These are phyloP conservation scores for Plantago major DNA, from an alignment of 257 asterid genomes.

Conservation along the genomic window DNA sequence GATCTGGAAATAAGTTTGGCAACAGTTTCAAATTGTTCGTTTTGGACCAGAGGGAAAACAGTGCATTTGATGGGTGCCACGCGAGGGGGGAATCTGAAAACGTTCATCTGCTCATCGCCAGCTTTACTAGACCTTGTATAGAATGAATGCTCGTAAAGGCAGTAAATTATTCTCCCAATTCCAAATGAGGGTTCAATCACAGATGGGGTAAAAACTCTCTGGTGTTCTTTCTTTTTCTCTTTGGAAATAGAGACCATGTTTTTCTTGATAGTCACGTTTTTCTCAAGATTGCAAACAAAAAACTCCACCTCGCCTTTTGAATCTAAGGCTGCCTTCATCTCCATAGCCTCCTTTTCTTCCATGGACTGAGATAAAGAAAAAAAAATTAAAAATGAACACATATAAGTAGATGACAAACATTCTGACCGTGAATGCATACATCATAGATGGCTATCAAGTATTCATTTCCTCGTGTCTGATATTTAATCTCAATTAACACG, in stretches of 20 bases:
- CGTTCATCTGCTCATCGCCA: conserved; percentile 81
- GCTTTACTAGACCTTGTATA: conserved; percentile 69
- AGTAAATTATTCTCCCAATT: conserved; percentile 83
- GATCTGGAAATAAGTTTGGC: conserved; percentile 66
- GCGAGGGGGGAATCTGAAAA: conserved; percentile 75
- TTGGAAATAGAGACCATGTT: conserved; percentile 74
- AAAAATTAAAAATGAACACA: background rate
- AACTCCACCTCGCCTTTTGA: conserved; percentile 68
- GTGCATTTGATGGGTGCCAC: conserved; percentile 94
- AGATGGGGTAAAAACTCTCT: conserved; percentile 86
- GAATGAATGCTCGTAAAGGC: conserved; percentile 81
- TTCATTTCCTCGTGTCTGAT: too few species aligned
- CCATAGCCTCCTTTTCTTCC: conserved; percentile 82
- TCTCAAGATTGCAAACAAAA: conserved; percentile 64
- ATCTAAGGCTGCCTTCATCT: conserved; percentile 62
- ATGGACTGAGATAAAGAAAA: conserved; percentile 42
- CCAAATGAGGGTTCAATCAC: conserved; percentile 95
- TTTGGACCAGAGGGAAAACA: conserved; percentile 88
- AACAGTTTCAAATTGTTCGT: conserved; percentile 64
- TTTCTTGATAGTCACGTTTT: conserved; percentile 59
- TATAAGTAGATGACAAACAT: background rate
- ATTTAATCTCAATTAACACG: background rate
- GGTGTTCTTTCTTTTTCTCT: conserved; percentile 76
- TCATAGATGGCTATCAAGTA: too few species aligned
- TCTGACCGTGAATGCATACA: too few species aligned